Evolutionary conservation across 2,329 filamentous ascomycete genomes (phyloP), one percentile per base, ranked within the genome.

Genomic region (Trichoderma brevicompactum): DNA sequence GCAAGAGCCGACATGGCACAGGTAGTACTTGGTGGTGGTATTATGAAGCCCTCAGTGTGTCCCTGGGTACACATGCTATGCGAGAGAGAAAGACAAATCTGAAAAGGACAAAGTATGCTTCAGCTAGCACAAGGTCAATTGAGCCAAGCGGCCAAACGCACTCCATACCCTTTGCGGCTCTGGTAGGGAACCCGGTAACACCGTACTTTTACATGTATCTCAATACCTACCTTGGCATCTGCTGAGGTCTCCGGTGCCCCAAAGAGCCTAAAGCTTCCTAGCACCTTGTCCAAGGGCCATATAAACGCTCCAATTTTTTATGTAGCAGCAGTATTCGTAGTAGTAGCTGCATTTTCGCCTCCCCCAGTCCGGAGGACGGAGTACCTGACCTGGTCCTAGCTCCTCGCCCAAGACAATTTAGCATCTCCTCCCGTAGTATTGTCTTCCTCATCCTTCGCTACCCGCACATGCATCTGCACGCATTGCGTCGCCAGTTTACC

Each of bases 51-150:
- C 23, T 28, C 23, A 28, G 10, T 23, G n/a, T 17, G 15, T 59
- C 41, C 32, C 43, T 44, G 46, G 48, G 38, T 36, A 23, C 40
- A 36, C 56, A 53, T 15, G 32, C n/a, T 23, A 41, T 41, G 44
- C 46, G 32, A 40, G 40, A 66, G 58, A 49, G 8, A 36, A 50
- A 41, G 46, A 40, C 38, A 54, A 62, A 55, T 34, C 58, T 52
- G 66, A 60, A 68, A 52, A 55, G 19, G 32, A 55, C 12, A 28
- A 58, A 17, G 19, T 52, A 54, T 63, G 60, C 60, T 54, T 54
- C 49, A 44, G 49, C 32, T 63, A 54, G 60, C 60, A 44, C 49
- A 44, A 44, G 28, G 40, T 54, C 32, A 38, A 63, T 28, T 32
- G 10, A 49, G 32, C 49, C 49, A 63, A 17, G 52, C 43, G 32